Evolutionary conservation across 345 rosid species (phyloP).

Genomic region (Camelina hispida): DNA sequence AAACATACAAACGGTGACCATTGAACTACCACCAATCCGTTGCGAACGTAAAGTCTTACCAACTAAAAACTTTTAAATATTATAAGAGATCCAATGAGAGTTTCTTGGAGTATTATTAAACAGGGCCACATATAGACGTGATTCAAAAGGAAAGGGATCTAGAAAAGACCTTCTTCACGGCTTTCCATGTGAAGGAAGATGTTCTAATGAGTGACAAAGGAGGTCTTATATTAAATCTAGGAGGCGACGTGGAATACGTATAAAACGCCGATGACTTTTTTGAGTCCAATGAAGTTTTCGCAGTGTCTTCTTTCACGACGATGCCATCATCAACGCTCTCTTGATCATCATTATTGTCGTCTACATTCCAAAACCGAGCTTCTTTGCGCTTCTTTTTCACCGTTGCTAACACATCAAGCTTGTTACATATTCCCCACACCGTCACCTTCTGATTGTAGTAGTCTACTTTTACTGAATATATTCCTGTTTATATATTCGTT

Average conservation of each 20-base stretch:
- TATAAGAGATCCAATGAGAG: not conserved
- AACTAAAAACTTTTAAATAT: conserved; percentile 24
- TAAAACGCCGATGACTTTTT: conserved; percentile 21
- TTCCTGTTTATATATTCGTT: conserved; percentile 52
- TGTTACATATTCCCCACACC: conserved; percentile 95
- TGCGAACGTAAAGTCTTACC: not conserved
- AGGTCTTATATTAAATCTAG: conserved; percentile 35
- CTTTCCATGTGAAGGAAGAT: conserved; percentile 65
- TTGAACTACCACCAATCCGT: conserved; percentile 8
- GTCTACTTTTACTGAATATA: conserved; percentile 76
- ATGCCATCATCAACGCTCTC: conserved; percentile 27
- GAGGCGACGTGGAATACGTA: conserved; percentile 35
- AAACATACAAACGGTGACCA: conserved; percentile 12
- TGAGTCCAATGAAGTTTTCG: conserved; percentile 20
- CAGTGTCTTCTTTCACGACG: conserved; percentile 35
- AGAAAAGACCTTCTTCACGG: conserved; percentile 62
- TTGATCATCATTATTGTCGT: conserved; percentile 44
- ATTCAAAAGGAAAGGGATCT: conserved; percentile 67
- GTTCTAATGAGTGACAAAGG: conserved; percentile 51
- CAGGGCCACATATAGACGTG: conserved; percentile 4
- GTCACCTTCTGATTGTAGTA: conserved; percentile 74
- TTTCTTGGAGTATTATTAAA: not conserved
- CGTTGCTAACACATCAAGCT: conserved; percentile 61
- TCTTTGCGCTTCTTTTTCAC: conserved; percentile 76
- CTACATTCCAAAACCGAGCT: conserved; percentile 73